Evolutionary conservation across 192 early-diverging fungal species (phyloP), one percentile per base, ranked within the genome.

Genomic region (Backusella australiensis): DNA sequence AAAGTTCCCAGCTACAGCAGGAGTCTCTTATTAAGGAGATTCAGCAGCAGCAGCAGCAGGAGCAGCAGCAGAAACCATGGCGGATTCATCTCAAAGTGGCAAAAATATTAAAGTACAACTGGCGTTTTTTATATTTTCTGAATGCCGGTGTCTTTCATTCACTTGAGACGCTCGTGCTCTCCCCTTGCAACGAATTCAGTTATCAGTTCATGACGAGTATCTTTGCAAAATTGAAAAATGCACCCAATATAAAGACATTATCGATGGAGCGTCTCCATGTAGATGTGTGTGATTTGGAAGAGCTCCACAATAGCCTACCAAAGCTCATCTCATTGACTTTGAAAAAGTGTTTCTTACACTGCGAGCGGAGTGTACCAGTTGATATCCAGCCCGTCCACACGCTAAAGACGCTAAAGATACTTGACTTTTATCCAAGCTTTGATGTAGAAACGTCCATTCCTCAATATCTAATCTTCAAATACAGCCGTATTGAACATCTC

Each of bases 261-360:
- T 63, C 56, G 26, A 63, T 63, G 12, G 23, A 63, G 23, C 56
- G 56, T 3, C 56, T 63, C 9, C 56, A 63, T 26, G 12, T 63
- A 4, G 56, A 63, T 63, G 12, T 63, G 2, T 63, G 56, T 29
- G 56, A 63, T 63, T 63, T 63, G 12, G 56, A 63, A 26, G 56
- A 29, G 23, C 56, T 63, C 1, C 56, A 63, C 9, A 63, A 29
- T 4, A 63, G 23, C 56, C 23, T 63, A 12, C 26, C 21, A 63
- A 63, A 63, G 56, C 56, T 63, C 4, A 29, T 26, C 11, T 26
- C 56, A 63, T 63, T 63, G 56, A 26, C 56, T 63, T 63, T 63
- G 23, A 63, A 63, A 63, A 63, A 63, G 11, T 63, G 56, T 63
- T 63, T 63, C 56, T 63, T 63, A 29, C 56, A 63, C n/a, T 63